These are phyloP conservation scores for Botrytis sinoallii DNA, from an alignment of 2,329 filamentous ascomycete genomes.

Conservation along the genomic window DNA sequence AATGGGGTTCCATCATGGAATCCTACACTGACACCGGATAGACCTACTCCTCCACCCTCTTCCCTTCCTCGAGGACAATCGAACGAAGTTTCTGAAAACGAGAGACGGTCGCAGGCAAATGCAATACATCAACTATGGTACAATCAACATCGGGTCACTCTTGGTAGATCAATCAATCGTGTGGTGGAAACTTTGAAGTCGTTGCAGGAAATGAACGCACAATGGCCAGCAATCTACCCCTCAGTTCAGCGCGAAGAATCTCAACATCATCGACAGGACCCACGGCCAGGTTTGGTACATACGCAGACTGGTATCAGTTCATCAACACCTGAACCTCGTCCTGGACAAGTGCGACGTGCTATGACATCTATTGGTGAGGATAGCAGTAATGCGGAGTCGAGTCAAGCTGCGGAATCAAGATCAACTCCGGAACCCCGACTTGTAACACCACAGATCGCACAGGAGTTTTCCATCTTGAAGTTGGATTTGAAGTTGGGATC, in stretches of 20 bases:
- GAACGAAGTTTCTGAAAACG: slow-evolving; percentile 51
- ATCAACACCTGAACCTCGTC: slow-evolving; percentile 41
- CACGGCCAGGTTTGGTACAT: slow-evolving; percentile 61
- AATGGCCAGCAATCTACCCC: slow-evolving; percentile 95
- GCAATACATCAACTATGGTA: slow-evolving; percentile 93
- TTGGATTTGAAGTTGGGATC: slow-evolving; percentile 88
- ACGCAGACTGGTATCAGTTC: slow-evolving; percentile 53
- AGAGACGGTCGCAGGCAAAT: slow-evolving; percentile 67
- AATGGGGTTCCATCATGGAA: slow-evolving; percentile 44
- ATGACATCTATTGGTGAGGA: slow-evolving; percentile 66
- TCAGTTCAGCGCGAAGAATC: slow-evolving; percentile 65
- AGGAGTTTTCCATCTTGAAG: slow-evolving; percentile 94
- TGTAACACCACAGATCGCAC: slow-evolving; percentile 86
- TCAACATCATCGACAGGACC: slow-evolving; percentile 45
- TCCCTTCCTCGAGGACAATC: slow-evolving; percentile 31
- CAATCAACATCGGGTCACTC: slow-evolving; percentile 82
- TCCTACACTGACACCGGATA: slow-evolving; percentile 47
- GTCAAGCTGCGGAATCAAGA: slow-evolving; percentile 63
- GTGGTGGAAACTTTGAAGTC: slow-evolving; percentile 80
- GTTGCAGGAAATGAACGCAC: slow-evolving; percentile 82
- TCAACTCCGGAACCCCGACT: slow-evolving; percentile 69
- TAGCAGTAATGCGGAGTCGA: slow-evolving; percentile 63
- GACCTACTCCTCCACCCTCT: slow-evolving; percentile 44
- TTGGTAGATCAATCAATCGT: slow-evolving; percentile 83
- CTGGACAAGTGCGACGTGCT: slow-evolving; percentile 60